Percentiles rank a stretch among this genome's conserved stretches.
Evolutionary conservation across 2,329 filamentous ascomycete genomes (phyloP).

Genomic region (Cladosporium oxysporum): DNA sequence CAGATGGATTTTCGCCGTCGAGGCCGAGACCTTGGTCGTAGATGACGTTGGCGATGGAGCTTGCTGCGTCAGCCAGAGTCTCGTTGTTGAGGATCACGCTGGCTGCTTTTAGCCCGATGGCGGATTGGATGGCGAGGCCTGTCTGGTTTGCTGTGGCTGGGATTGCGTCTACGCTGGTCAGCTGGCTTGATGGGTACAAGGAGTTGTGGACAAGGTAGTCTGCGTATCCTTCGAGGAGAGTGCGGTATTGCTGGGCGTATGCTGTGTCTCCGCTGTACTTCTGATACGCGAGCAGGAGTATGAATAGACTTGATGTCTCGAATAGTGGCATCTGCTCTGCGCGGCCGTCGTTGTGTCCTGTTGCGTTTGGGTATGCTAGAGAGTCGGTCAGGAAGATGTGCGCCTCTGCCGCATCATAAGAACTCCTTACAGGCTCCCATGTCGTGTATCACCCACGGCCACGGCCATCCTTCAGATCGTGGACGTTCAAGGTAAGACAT

Average conservation of each 20-base stretch:
- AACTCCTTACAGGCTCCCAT: slow-evolving; percentile 48
- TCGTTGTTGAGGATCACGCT: slow-evolving; percentile 50
- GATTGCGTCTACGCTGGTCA: slow-evolving; percentile 63
- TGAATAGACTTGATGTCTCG: slow-evolving; percentile 56
- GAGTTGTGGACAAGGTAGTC: slow-evolving; percentile 54
- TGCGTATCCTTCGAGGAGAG: slow-evolving; percentile 55
- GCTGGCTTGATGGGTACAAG: slow-evolving; percentile 56
- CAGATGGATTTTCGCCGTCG: slow-evolving; percentile 23
- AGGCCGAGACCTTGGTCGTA: slow-evolving; percentile 30
- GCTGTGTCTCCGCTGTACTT: slow-evolving; percentile 47
- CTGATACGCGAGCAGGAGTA: slow-evolving; percentile 58
- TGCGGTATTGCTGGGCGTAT: slow-evolving; percentile 51
- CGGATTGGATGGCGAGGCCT: slow-evolving; percentile 60
- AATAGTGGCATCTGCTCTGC: slow-evolving; percentile 44
- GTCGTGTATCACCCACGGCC: slow-evolving; percentile 69
- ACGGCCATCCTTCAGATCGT: slow-evolving; percentile 24
- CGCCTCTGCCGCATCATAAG: neutral
- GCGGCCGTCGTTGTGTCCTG: slow-evolving; percentile 37
- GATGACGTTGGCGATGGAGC: slow-evolving; percentile 25
- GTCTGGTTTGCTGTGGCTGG: slow-evolving; percentile 58
- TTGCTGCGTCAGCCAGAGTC: slow-evolving; percentile 43
- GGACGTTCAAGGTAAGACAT: slow-evolving; percentile 27
- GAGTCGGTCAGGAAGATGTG: neutral
- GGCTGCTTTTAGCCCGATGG: slow-evolving; percentile 60
- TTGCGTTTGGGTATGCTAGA: slow-evolving; percentile 66